Evolutionary conservation across 768 basidiomycete species (phyloP), one percentile per base, ranked within the genome.

Genomic region (Daedalea quercina): DNA sequence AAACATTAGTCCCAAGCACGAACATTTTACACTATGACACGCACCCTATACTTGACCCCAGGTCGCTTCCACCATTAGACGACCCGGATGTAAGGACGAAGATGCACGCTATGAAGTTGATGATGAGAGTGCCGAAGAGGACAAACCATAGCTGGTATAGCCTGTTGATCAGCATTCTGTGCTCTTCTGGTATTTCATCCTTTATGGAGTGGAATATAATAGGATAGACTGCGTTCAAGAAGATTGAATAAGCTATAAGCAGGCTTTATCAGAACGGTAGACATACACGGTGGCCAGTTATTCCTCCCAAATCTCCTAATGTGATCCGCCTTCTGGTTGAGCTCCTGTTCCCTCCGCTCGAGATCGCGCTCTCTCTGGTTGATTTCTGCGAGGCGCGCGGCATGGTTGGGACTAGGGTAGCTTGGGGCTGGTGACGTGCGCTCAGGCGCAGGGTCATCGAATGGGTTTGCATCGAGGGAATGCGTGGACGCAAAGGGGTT

Each of bases 61-160:
- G 72, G 67, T 92, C 90, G 56, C 83, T 78, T 55, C 83, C 87
- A 47, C 86, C 90, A 60, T 90, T 85, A 41, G 72, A 69, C 45
- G 81, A 78, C 52, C 94, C 94, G 6, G 85, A 76, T 44, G 89
- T 73, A 59, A 97, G 80, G 58, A 97, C 75, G 63, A 89, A 79
- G 63, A 98, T 85, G 67, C 90, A 94, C 24, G 90, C 88, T 49
- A 97, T 75, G 73, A 96, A 78, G 74, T 99, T 99, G 65, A 97
- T 57, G 64, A 94, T 68, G 48, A 98, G 75, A 7, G 93, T 94
- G 35, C 70, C 79, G 22, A 84, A 62, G 22, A 99, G 86, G 57
- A 93, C 83, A 42, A 98, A 84, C 96, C 96, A 99, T 61, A 98
- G 79, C 64, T 91, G 85, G 66, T 90, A 98, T 55, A 99, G 71